A percentile compares a stretch with the other conserved stretches of the same genome.
These are phyloP conservation scores for Nemania sp. DNA, from an alignment of 2,329 filamentous ascomycete genomes.

Conservation along the genomic window DNA sequence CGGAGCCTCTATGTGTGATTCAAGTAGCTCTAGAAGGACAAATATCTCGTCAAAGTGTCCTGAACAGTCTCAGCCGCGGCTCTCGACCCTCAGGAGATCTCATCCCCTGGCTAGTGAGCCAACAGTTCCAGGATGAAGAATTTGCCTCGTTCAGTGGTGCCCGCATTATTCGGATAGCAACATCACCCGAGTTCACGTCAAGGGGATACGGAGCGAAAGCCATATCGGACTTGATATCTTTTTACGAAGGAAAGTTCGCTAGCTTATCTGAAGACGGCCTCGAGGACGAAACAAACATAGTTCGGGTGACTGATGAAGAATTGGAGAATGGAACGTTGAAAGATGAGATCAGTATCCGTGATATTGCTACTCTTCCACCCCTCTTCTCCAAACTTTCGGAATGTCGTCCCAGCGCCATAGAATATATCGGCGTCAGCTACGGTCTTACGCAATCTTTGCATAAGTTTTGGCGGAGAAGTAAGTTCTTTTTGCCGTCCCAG, in stretches of 20 bases:
- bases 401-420: slow-evolving; percentile 75
- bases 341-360: slow-evolving; percentile 85
- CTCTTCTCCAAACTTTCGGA: slow-evolving; percentile 88
- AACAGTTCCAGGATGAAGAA: slow-evolving; percentile 97
- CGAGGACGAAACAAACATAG: slow-evolving; percentile 64
- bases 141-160: slow-evolving; percentile 93
- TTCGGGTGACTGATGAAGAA: slow-evolving; percentile 80
- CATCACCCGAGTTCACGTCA: slow-evolving; percentile 86
- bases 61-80: slow-evolving; percentile 86
- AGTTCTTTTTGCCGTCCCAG: slow-evolving; percentile 1
- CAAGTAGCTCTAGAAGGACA: slow-evolving; percentile 93
- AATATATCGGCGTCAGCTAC: slow-evolving; percentile 95
- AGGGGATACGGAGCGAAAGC: slow-evolving; percentile 96
- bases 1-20: slow-evolving; percentile 91
- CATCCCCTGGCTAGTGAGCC: slow-evolving; percentile 96
- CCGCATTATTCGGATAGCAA: slow-evolving; percentile 90
- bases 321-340: slow-evolving; percentile 75
- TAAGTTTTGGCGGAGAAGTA: slow-evolving; percentile 90
- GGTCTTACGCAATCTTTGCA: slow-evolving; percentile 85
- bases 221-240: slow-evolving; percentile 83
- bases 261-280: slow-evolving; percentile 72
- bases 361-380: slow-evolving; percentile 89
- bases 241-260: slow-evolving; percentile 92
- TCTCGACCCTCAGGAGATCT: slow-evolving; percentile 88
- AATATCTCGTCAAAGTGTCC: slow-evolving; percentile 89